Conservation (phyloP, 106 monocot species). For the Platanthera zijinensis region DNA sequence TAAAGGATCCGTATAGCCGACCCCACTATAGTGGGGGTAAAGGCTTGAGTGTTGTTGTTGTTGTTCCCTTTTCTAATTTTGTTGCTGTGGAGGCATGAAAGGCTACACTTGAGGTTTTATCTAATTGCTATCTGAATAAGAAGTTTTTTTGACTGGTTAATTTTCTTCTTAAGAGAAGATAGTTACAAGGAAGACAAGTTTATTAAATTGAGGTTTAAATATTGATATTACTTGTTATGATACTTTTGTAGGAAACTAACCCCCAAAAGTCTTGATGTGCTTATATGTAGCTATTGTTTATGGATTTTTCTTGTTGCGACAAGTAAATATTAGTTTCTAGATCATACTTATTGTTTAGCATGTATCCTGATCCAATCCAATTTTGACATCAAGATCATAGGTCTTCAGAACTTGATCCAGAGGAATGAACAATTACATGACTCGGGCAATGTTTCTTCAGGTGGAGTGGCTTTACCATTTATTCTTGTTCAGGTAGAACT, state of each 20-base stretch:
- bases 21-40: no score
- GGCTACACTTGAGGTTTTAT: not conserved
- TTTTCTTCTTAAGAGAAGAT: not conserved
- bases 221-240: no score
- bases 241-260: no score
- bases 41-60: no score
- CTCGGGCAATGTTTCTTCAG: slow-evolving; percentile 70
- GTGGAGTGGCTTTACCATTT: slow-evolving; percentile 87
- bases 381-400: slow-evolving; percentile 37
- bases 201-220: no score
- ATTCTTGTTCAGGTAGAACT: slow-evolving; percentile 79
- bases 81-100: not conserved
- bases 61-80: not conserved
- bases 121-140: not conserved
- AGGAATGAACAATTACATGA: slow-evolving; percentile 71
- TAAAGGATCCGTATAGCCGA: no score
- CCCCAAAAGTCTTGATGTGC: not conserved
- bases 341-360: not conserved
- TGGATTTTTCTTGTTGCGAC: not conserved
- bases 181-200: not conserved
- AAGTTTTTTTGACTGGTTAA: not conserved
- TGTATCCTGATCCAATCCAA: not conserved
- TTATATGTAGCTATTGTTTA: not conserved
- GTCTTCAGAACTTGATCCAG: slow-evolving; percentile 72
- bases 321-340: not conserved